phyloP scores from a whole-genome alignment of 345 rosid species.

The Eucalyptus erythrocorys region DNA sequence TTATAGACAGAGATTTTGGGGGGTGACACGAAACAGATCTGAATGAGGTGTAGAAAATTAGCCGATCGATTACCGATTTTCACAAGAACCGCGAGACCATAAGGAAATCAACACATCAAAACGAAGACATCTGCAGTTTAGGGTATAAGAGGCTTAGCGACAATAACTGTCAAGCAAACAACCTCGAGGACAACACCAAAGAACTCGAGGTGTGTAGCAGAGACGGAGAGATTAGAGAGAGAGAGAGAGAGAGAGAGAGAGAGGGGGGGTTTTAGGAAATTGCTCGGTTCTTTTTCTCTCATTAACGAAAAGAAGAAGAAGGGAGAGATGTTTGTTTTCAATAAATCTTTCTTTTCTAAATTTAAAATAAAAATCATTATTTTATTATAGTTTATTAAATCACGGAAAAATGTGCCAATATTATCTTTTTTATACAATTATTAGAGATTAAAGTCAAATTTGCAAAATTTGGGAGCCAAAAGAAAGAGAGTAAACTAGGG shows the following conservation, averaged over 20 bases:
- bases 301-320: background rate
- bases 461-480: background rate
- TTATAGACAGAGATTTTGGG: background rate
- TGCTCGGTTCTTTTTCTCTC: background rate
- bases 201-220: background rate
- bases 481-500: background rate
- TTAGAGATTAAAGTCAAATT: background rate
- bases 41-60: background rate
- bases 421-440: background rate
- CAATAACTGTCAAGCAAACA: background rate
- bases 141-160: background rate
- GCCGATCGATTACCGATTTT: background rate
- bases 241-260: background rate
- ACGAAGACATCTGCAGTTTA: background rate
- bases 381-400: background rate
- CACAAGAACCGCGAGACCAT: background rate
- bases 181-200: background rate
- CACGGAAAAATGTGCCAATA: background rate
- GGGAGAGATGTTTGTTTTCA: background rate
- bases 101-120: background rate
- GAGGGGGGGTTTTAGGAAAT: background rate
- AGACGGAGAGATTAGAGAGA: background rate
- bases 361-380: background rate
- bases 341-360: background rate
- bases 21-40: background rate